phyloP scores from a whole-genome alignment of 2,329 filamentous ascomycete genomes.

The Pezicula neosporulosa region DNA sequence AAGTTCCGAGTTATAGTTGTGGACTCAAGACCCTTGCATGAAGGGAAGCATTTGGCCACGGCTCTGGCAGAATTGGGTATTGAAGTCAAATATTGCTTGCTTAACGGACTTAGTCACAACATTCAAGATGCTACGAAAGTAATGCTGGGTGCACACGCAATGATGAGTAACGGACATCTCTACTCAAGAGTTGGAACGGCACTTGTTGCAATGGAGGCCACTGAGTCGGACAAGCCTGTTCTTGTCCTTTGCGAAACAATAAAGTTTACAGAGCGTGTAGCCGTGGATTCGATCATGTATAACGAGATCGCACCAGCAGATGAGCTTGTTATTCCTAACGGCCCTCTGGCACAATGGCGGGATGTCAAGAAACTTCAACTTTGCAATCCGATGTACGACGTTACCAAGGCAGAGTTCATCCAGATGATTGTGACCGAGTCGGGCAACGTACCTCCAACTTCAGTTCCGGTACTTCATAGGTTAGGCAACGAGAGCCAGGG shows the following conservation, averaged over 20 bases:
- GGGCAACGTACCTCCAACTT: slow-evolving; percentile 80
- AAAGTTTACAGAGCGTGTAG: slow-evolving; percentile 89
- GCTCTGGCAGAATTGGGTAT: slow-evolving; percentile 65
- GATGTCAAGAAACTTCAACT: slow-evolving; percentile 59
- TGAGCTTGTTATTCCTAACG: slow-evolving; percentile 45
- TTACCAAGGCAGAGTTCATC: slow-evolving; percentile 83
- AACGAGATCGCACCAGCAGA: slow-evolving; percentile 86
- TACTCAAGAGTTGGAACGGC: slow-evolving; percentile 87
- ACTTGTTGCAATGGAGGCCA: slow-evolving; percentile 79
- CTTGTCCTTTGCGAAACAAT: slow-evolving; percentile 91
- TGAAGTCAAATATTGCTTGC: slow-evolving; percentile 75
- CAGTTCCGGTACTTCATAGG: slow-evolving; percentile 72
- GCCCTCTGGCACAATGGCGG: slow-evolving; percentile 47
- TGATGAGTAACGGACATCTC: slow-evolving; percentile 91
- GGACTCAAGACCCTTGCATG: slow-evolving; percentile 70
- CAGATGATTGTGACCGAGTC: slow-evolving; percentile 89
- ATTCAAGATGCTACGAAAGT: slow-evolving; percentile 62
- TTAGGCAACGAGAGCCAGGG: slow-evolving; percentile 40
- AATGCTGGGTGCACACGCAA: slow-evolving; percentile 84
- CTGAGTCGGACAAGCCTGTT: slow-evolving; percentile 72
- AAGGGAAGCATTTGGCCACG: slow-evolving; percentile 69
- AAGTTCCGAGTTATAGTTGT: slow-evolving; percentile 81
- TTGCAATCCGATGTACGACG: slow-evolving; percentile 82
- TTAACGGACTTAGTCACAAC: slow-evolving; percentile 73
- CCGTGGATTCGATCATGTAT: slow-evolving; percentile 86